These are phyloP conservation scores for Solanum neorickii DNA, from an alignment of 257 asterid species.

Conservation along the genomic window DNA sequence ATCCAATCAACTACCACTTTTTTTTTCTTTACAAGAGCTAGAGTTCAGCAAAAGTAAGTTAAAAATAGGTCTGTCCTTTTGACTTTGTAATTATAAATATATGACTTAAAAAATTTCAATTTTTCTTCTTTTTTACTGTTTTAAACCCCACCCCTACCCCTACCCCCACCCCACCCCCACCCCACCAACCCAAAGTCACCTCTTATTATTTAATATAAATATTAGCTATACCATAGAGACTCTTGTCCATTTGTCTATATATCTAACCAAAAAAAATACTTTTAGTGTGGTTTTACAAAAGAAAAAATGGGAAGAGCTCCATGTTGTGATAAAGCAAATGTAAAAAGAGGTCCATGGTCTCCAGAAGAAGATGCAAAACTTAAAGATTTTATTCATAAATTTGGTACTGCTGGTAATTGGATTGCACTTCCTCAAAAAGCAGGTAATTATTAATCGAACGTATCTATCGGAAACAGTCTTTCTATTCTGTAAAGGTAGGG, in stretches of 20 bases:
- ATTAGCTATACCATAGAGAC: neutral
- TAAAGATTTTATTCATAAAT: constrained; percentile 63
- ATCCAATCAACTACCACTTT: neutral
- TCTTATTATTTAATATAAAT: neutral
- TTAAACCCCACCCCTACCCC: neutral
- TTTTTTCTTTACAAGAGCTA: neutral
- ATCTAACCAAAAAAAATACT: neutral
- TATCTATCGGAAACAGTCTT: neutral
- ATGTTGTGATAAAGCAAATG: constrained; percentile 87
- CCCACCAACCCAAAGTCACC: neutral
- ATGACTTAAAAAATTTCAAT: neutral
- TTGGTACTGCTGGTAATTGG: constrained; percentile 80
- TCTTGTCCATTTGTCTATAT: neutral
- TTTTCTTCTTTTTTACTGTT: constrained; percentile 5
- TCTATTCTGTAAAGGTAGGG: neutral
- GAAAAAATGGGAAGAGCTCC: constrained; percentile 88
- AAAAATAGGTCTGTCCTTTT: constrained; percentile 20
- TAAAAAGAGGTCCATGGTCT: constrained; percentile 94
- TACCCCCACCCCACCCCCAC: neutral
- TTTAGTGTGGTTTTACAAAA: neutral
- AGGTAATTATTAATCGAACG: constrained; percentile 18
- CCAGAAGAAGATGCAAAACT: constrained; percentile 93
- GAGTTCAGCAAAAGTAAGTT: neutral
- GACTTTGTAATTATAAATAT: constrained; percentile 19
- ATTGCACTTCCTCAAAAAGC: constrained; percentile 85